These are phyloP conservation scores for Encephalitozoon romaleae DNA, from an alignment of 371 early-diverging fungal genomes.

Conservation along the genomic window DNA sequence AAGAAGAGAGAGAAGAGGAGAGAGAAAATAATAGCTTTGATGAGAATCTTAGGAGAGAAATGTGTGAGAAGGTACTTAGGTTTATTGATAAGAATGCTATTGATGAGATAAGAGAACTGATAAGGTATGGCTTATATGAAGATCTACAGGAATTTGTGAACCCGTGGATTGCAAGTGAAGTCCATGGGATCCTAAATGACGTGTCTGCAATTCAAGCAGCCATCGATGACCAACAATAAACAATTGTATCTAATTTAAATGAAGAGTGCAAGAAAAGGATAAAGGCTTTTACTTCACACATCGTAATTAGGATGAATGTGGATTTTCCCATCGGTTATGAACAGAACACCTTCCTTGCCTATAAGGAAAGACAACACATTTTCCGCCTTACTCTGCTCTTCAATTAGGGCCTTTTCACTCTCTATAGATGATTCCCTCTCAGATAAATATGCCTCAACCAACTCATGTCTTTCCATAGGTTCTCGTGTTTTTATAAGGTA, in stretches of 20 bases:
- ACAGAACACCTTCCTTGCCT: slow-evolving; percentile 59
- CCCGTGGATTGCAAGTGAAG: not conserved
- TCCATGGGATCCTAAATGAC: not conserved
- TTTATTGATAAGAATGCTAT: slow-evolving; percentile 10
- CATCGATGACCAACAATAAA: not conserved
- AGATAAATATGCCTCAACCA: slow-evolving; percentile 73
- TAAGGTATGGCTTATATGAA: slow-evolving; percentile 1
- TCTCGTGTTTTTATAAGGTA: slow-evolving; percentile 45
- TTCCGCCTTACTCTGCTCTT: slow-evolving; percentile 66
- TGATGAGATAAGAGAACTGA: slow-evolving; percentile 6
- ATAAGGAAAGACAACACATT: slow-evolving; percentile 67
- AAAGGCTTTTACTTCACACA: not conserved
- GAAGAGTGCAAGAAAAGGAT: not conserved
- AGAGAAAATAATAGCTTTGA: not conserved
- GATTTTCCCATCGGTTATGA: slow-evolving; percentile 50
- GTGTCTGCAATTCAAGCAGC: not conserved
- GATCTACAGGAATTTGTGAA: not conserved
- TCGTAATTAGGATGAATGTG: slow-evolving; percentile 61
- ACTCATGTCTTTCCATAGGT: slow-evolving; percentile 62
- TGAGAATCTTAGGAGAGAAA: not conserved
- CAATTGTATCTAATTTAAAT: not conserved
- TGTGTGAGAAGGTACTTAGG: not conserved
- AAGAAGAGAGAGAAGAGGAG: not conserved
- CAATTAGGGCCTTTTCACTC: slow-evolving; percentile 65
- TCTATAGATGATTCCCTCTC: slow-evolving; percentile 65